Percentiles rank a stretch among this genome's conserved stretches.
These are phyloP conservation scores for Geranium brycei DNA, from an alignment of 345 rosid species.

Conservation along the genomic window DNA sequence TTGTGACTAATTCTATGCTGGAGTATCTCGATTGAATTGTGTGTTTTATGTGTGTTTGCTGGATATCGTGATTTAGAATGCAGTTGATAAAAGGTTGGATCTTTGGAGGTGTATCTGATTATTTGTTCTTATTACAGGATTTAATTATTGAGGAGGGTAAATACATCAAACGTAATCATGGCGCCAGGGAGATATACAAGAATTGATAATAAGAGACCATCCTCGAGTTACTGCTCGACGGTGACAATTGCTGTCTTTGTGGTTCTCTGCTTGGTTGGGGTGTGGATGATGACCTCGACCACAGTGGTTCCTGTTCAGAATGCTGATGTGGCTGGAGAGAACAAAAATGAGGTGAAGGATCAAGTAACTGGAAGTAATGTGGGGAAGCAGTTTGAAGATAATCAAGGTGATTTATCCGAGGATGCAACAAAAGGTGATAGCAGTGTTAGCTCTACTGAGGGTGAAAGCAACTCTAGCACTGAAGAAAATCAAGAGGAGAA, in stretches of 20 bases:
- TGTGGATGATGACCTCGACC: conserved; percentile 94
- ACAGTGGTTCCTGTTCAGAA: conserved; percentile 50
- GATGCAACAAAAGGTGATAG: conserved; percentile 52
- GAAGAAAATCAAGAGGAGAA: conserved; percentile 33
- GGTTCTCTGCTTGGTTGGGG: conserved; percentile 80
- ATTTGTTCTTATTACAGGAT: conserved; percentile 2
- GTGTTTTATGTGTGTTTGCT: background rate
- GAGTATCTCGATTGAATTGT: background rate
- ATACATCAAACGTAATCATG: conserved; percentile 24
- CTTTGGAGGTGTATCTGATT: background rate
- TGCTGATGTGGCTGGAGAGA: conserved; percentile 46
- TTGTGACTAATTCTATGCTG: background rate
- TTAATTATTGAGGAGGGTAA: background rate
- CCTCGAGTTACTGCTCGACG: conserved; percentile 66
- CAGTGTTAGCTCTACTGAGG: conserved; percentile 15
- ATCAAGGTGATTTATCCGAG: conserved; percentile 46
- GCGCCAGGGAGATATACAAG: conserved; percentile 63
- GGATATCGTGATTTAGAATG: background rate
- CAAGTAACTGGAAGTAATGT: conserved; percentile 27
- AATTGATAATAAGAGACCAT: conserved; percentile 50
- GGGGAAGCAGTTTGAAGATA: conserved; percentile 37
- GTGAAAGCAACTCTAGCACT: conserved; percentile 16
- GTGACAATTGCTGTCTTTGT: conserved; percentile 72
- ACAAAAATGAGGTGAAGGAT: conserved; percentile 42
- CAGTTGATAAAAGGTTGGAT: no score